Conservation (phyloP, 495 filamentous ascomycete species). For the Penicillium pancosmium region DNA sequence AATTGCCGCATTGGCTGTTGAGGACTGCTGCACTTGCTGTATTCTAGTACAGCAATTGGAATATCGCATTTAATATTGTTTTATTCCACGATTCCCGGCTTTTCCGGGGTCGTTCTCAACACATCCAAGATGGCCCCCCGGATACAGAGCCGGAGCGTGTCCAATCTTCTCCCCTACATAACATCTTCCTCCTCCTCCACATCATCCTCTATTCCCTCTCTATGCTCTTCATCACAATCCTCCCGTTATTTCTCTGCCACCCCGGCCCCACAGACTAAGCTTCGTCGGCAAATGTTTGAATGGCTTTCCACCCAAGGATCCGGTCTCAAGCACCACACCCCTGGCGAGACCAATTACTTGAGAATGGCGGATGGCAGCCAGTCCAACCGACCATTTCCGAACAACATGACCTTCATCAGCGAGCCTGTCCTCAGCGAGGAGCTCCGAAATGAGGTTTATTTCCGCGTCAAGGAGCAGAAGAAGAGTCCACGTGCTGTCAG, state of each 20-base stretch:
- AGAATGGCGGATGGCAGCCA: constrained; percentile 25
- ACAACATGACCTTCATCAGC: constrained; percentile 71
- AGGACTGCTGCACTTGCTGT: constrained; percentile 17
- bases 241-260: constrained; percentile 54
- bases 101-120: constrained; percentile 9
- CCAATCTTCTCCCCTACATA: constrained; percentile 45
- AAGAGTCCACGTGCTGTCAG: constrained; percentile 77
- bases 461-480: constrained; percentile 62
- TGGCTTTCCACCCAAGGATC: constrained; percentile 68
- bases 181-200: constrained; percentile 28
- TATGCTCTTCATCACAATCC: constrained; percentile 26
- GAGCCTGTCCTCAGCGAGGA: constrained; percentile 76
- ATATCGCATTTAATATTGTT: constrained; percentile 10
- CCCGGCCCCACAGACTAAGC: constrained; percentile 43
- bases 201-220: constrained; percentile 14
- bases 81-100: background rate
- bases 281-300: constrained; percentile 61
- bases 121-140: constrained; percentile 45
- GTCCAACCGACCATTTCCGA: constrained; percentile 64
- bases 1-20: constrained; percentile 25
- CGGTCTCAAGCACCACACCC: constrained; percentile 55
- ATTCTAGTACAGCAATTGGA: constrained; percentile 4
- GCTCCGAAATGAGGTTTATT: constrained; percentile 74
- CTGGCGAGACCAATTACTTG: constrained; percentile 69
- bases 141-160: constrained; percentile 44